Conservation (phyloP, 805 yeast genomes). For the Vanderwaltozyma tropicalis region DNA sequence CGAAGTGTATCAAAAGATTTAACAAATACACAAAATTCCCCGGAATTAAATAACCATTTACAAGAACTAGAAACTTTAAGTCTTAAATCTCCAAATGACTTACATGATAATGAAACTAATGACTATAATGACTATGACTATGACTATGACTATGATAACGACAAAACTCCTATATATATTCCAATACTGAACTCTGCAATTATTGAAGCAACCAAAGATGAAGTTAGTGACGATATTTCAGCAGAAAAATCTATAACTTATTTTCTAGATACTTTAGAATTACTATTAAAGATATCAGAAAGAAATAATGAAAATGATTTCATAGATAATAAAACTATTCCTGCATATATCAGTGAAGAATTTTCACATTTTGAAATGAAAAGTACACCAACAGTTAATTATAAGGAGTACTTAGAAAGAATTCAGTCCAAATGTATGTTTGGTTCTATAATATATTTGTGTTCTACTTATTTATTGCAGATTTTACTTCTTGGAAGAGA, state of each 20-base stretch:
- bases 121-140: neutral
- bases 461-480: constrained; percentile 20
- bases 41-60: neutral
- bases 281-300: constrained; percentile 7
- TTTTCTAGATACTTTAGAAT: constrained; percentile 8
- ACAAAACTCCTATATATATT: neutral
- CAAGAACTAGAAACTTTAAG: neutral
- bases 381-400: constrained; percentile 20
- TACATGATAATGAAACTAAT: neutral
- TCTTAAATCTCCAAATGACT: neutral
- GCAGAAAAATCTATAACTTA: constrained; percentile 7
- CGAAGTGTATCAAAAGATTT: neutral
- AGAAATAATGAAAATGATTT: neutral
- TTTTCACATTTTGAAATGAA: constrained; percentile 20
- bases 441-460: constrained; percentile 19
- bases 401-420: constrained; percentile 15
- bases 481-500: constrained; percentile 11
- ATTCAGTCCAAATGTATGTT: constrained; percentile 25
- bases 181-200: neutral
- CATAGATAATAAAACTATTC: neutral
- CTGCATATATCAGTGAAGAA: neutral
- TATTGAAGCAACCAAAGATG: neutral
- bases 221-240: neutral
- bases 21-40: neutral
- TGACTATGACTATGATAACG: neutral